A percentile compares a stretch with the other conserved stretches of the same genome.
These are phyloP conservation scores for Podaxis sp. DNA, from an alignment of 768 basidiomycete species.

Conservation along the genomic window DNA sequence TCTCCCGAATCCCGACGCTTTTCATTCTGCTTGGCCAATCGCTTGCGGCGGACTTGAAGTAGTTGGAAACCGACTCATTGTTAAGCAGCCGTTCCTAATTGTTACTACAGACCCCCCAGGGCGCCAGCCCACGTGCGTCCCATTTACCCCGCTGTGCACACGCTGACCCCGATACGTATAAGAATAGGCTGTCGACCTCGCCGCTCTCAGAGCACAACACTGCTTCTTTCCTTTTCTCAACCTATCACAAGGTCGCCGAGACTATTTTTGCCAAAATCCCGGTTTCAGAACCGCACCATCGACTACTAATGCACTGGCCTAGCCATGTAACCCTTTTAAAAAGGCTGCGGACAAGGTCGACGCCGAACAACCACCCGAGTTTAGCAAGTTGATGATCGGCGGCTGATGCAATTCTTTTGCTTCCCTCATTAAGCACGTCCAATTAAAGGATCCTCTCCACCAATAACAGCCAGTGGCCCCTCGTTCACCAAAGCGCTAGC, in stretches of 20 bases:
- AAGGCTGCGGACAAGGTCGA: no score
- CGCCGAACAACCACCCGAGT: no score
- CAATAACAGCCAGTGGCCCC: neutral
- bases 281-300: neutral
- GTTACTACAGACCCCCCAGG: neutral
- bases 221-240: neutral
- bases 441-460: neutral
- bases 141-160: neutral
- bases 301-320: neutral
- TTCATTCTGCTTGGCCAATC: no score
- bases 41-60: no score
- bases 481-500: neutral
- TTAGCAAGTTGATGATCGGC: neutral
- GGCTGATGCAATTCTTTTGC: neutral
- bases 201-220: neutral
- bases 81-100: no score
- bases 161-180: neutral
- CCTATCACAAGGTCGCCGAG: neutral
- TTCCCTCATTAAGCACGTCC: neutral
- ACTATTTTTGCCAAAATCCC: neutral
- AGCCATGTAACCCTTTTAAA: neutral
- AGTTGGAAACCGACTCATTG: no score
- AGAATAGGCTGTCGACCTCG: neutral
- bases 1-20: no score
- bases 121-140: neutral